These are phyloP conservation scores for Alternaria rosae DNA, from an alignment of 2,329 filamentous ascomycete genomes.

Conservation along the genomic window DNA sequence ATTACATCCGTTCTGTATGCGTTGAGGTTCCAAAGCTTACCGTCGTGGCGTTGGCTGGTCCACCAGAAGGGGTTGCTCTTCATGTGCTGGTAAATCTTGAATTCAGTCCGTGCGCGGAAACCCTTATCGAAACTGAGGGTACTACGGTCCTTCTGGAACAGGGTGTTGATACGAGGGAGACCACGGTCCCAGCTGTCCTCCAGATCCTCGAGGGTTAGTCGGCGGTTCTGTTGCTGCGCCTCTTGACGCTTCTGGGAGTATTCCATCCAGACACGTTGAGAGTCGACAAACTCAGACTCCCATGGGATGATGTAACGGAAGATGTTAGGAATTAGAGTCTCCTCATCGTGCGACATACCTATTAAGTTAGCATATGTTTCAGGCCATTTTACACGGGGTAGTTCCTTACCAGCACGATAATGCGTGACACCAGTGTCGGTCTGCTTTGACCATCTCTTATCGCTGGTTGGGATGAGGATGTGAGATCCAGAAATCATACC, in stretches of 20 bases:
- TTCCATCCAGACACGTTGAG: conserved; percentile 98
- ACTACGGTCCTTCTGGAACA: conserved; percentile 98
- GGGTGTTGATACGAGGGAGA: conserved; percentile 94
- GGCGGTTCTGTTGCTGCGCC: conserved; percentile 95
- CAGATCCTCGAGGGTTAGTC: conserved; percentile 91
- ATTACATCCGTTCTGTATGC: conserved; percentile 97
- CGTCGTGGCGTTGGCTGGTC: conserved; percentile 96
- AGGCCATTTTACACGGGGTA: not conserved
- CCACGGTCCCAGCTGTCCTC: conserved; percentile 99
- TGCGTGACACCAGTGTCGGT: conserved; percentile 97
- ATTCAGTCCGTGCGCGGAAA: conserved; percentile 92
- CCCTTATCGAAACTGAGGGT: conserved; percentile 98
- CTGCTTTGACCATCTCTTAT: conserved; percentile 98
- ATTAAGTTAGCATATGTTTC: not conserved
- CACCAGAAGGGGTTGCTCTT: conserved; percentile 99
- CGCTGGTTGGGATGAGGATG: conserved; percentile 94
- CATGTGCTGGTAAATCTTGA: conserved; percentile 99
- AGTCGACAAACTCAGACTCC: conserved; percentile 99
- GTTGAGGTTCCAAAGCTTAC: conserved; percentile 97
- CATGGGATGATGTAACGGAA: conserved; percentile 99
- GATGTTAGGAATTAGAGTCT: conserved; percentile 97
- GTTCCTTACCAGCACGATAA: conserved; percentile 75
- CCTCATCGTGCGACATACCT: conserved; percentile 93
- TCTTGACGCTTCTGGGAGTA: conserved; percentile 98
- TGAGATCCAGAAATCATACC: conserved; percentile 99